Conservation (phyloP, 177 flowering plant species). For the Telopea speciosissima region DNA sequence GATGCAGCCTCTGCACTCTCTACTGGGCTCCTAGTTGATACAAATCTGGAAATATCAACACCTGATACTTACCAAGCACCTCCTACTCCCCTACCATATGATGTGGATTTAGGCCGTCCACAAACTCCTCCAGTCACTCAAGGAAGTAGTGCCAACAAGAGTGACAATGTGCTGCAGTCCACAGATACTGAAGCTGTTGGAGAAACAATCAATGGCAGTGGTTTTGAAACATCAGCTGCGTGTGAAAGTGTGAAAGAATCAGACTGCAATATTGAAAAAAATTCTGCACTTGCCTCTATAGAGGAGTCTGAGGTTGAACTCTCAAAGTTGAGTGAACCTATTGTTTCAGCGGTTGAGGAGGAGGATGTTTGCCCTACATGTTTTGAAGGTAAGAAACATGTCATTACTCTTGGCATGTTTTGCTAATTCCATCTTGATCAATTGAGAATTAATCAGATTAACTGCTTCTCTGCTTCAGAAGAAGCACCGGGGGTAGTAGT, state of each 20-base stretch:
- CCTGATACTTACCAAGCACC: slow-evolving; percentile 70
- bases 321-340: slow-evolving; percentile 25
- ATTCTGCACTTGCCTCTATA: slow-evolving; percentile 32
- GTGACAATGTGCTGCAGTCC: slow-evolving; percentile 19
- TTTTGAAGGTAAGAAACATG: slow-evolving; percentile 47
- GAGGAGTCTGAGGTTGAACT: slow-evolving; percentile 33
- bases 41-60: slow-evolving; percentile 54
- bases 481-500: neutral
- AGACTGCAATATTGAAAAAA: slow-evolving; percentile 34
- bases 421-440: neutral
- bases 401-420: neutral
- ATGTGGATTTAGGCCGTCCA: slow-evolving; percentile 48
- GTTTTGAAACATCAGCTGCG: slow-evolving; percentile 25
- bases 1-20: slow-evolving; percentile 35
- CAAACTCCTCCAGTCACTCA: slow-evolving; percentile 17
- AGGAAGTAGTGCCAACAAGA: slow-evolving; percentile 21
- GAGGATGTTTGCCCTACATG: slow-evolving; percentile 81
- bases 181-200: slow-evolving; percentile 28
- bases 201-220: slow-evolving; percentile 23
- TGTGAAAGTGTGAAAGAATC: slow-evolving; percentile 33
- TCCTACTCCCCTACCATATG: slow-evolving; percentile 71
- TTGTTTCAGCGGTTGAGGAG: slow-evolving; percentile 24
- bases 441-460: neutral
- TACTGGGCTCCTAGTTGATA: slow-evolving; percentile 49
- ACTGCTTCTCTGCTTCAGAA: neutral